Evolutionary conservation across 345 rosid species (phyloP).

Genomic region (Boechera stricta): DNA sequence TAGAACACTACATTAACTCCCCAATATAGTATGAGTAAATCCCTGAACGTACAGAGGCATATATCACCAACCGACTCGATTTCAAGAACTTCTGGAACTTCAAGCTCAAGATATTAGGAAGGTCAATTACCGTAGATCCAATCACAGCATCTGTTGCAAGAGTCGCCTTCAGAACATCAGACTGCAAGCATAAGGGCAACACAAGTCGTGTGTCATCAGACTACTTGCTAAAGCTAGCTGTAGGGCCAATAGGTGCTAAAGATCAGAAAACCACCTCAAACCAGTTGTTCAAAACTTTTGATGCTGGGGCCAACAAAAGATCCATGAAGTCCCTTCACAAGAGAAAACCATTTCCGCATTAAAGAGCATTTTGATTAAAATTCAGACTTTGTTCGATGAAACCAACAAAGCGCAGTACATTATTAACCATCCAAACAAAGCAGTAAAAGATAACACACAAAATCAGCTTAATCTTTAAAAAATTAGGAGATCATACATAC

Average conservation of each 20-base stretch:
- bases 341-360: neutral
- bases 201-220: constrained; percentile 8
- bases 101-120: constrained; percentile 33
- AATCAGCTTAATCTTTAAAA: constrained; percentile 19
- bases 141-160: constrained; percentile 91
- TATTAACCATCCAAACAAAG: neutral
- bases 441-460: neutral
- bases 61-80: neutral
- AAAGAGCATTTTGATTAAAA: neutral
- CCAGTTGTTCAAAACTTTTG: constrained; percentile 89
- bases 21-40: neutral
- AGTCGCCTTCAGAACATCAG: constrained; percentile 86
- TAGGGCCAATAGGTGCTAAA: constrained; percentile 1
- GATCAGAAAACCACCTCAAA: constrained; percentile 69
- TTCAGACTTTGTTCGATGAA: neutral
- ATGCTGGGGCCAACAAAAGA: constrained; percentile 80
- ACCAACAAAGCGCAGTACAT: neutral
- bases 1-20: constrained; percentile 34
- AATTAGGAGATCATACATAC: constrained; percentile 63
- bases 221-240: neutral
- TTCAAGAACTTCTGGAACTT: neutral
- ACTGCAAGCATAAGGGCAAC: constrained; percentile 48
- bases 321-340: constrained; percentile 81
- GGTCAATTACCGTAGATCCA: constrained; percentile 67
- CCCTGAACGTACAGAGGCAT: constrained; percentile 14